Conservation (phyloP, 2,329 filamentous ascomycete species). For the Pseudomassariella vexata region DNA sequence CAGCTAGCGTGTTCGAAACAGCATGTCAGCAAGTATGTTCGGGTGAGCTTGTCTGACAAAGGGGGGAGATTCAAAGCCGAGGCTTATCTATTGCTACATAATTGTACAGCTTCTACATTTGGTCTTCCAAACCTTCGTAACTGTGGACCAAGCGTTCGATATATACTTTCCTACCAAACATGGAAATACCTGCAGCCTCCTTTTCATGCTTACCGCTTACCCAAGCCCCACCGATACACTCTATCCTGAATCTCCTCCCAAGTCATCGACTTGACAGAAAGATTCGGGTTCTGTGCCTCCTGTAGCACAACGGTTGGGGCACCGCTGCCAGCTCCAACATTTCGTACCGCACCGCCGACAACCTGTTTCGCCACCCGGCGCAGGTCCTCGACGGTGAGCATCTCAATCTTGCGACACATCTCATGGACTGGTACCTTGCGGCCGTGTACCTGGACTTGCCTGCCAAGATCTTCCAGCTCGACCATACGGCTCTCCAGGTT, state of each 20-base stretch:
- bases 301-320: slow-evolving; percentile 92
- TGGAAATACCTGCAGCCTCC: too few relatives aligned
- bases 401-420: slow-evolving; percentile 86
- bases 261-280: slow-evolving; percentile 60
- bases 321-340: slow-evolving; percentile 72
- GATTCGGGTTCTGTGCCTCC: slow-evolving; percentile 73
- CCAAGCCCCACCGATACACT: slow-evolving; percentile 79
- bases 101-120: too few relatives aligned
- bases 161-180: too few relatives aligned
- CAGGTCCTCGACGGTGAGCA: slow-evolving; percentile 73
- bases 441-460: slow-evolving; percentile 96
- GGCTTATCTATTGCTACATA: too few relatives aligned
- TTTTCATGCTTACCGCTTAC: slow-evolving; percentile 39
- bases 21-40: too few relatives aligned
- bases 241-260: slow-evolving; percentile 90
- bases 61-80: too few relatives aligned
- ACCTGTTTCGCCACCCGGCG: slow-evolving; percentile 74
- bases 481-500: slow-evolving; percentile 97
- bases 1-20: too few relatives aligned
- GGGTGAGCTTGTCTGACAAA: too few relatives aligned
- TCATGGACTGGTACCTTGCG: slow-evolving; percentile 85
- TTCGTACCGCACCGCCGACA: slow-evolving; percentile 70
- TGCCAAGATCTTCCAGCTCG: slow-evolving; percentile 88
- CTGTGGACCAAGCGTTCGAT: too few relatives aligned
- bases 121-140: too few relatives aligned